Evolutionary conservation across 75 land plant genomes (phyloP), one percentile per base, ranked within the genome.

Genomic region (Ceratopteris richardii): DNA sequence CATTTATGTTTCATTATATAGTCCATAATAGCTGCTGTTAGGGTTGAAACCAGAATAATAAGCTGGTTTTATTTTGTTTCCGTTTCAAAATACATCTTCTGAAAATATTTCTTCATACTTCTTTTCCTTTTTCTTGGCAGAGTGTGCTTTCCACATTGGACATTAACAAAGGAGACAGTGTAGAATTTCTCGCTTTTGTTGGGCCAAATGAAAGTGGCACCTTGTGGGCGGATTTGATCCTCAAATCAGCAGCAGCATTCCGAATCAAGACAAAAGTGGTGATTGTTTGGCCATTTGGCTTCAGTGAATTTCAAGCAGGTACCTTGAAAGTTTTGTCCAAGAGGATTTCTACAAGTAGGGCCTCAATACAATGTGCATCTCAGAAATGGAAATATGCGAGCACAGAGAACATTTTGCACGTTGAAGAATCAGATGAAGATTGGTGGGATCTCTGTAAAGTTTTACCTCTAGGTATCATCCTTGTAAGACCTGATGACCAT

Each of bases 401-500:
- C 25, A 14, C 20, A 64, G 50, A 56, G 13, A 28, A 24, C 44
- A 53, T 57, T 40, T 18, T 82, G 13, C 77, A 91, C 67, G 84
- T 78, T 37, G 63, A 67, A 46, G 89, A 82, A 63, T 72, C 66
- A 20, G 69, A 62, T 20, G 20, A 40, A 1, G 75, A 81, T 41
- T 92, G 93, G 97, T 88, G 94, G 94, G 80, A 82, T 7, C 36
- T 82, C 10, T 87, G 87, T 67, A 53, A 72, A 44, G 70, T 92
- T 73, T 67, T 80, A 22, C 66, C 63, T 10, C 56, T 29, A 36
- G 89, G 97, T 18, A 84, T 83, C 37, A 76, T 88, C 44, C 61
- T 92, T 50, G 89, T 92, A 1, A 71, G 97, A 60, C 97, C 97
- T 17, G 97, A 92, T 57, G 97, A 88, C 27, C 97, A 92, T 58